Percentiles rank a stretch among this genome's conserved stretches.
Conservation (phyloP, 257 asterid genomes). For the Capsicum rhomboideum region DNA sequence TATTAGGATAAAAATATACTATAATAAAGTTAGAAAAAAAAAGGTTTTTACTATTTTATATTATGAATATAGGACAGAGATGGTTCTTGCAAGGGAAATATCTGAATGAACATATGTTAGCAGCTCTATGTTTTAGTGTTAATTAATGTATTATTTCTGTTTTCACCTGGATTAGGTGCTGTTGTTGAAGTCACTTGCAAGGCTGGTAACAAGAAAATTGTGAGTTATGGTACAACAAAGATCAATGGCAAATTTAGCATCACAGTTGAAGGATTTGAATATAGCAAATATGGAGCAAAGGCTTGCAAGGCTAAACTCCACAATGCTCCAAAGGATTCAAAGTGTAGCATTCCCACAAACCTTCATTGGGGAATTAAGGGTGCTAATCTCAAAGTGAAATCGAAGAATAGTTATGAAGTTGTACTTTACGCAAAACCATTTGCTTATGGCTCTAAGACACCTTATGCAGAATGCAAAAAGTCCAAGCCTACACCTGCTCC, state of each 20-base stretch:
- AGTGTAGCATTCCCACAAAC: conserved; percentile 42
- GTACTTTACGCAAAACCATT: conserved; percentile 55
- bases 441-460: conserved; percentile 58
- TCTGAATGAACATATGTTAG: neutral
- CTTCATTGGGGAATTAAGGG: conserved; percentile 49
- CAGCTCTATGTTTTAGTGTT: neutral
- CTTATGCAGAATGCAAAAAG: conserved; percentile 30
- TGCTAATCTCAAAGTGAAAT: conserved; percentile 45
- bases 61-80: neutral
- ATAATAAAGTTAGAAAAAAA: too few relatives aligned
- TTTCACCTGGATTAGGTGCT: conserved; percentile 32
- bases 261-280: conserved; percentile 20
- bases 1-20: too few relatives aligned
- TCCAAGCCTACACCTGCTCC: conserved; percentile 40
- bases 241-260: conserved; percentile 57
- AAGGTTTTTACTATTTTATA: neutral
- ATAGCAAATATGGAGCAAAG: neutral
- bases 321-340: conserved; percentile 46
- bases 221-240: conserved; percentile 55
- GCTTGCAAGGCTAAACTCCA: neutral
- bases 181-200: conserved; percentile 40
- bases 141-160: neutral
- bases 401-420: conserved; percentile 47
- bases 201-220: conserved; percentile 27
- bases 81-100: neutral